A percentile compares a stretch with the other conserved stretches of the same genome.
Evolutionary conservation across 2,329 filamentous ascomycete species (phyloP).

Genomic region (Penicillium oxalicum): DNA sequence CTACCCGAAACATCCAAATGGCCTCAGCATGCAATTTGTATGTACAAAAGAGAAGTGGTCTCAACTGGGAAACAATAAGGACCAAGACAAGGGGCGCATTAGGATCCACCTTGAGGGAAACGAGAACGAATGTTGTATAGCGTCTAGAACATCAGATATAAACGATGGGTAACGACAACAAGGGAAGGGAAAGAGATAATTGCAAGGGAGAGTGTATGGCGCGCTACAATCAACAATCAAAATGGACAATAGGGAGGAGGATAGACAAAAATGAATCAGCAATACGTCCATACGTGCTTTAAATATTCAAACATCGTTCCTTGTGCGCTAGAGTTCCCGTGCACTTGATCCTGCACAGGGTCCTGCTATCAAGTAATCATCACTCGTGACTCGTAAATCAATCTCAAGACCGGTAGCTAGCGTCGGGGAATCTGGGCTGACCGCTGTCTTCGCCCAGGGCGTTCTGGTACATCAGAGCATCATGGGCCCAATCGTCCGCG

Average conservation of each 20-base stretch:
- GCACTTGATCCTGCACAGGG: slow-evolving; percentile 8
- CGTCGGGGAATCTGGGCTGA: slow-evolving; percentile 25
- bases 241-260: too few relatives aligned
- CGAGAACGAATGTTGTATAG: neutral
- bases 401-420: slow-evolving; percentile 12
- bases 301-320: neutral
- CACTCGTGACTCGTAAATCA: neutral
- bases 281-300: neutral
- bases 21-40: slow-evolving; percentile 7
- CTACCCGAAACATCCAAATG: neutral
- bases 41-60: slow-evolving; percentile 7
- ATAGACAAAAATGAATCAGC: neutral
- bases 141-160: too few relatives aligned
- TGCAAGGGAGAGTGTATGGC: too few relatives aligned
- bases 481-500: slow-evolving; percentile 36
- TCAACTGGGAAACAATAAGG: slow-evolving; percentile 2
- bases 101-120: slow-evolving; percentile 4
- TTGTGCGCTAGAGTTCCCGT: neutral
- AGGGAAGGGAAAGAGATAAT: too few relatives aligned
- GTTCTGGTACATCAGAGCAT: slow-evolving; percentile 38
- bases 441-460: slow-evolving; percentile 19
- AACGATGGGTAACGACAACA: too few relatives aligned
- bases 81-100: neutral
- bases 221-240: too few relatives aligned
- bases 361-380: too few relatives aligned